A percentile compares a stretch with the other conserved stretches of the same genome.
Conservation (phyloP, 2,329 filamentous ascomycete genomes). For the Mariannaea elegans region DNA sequence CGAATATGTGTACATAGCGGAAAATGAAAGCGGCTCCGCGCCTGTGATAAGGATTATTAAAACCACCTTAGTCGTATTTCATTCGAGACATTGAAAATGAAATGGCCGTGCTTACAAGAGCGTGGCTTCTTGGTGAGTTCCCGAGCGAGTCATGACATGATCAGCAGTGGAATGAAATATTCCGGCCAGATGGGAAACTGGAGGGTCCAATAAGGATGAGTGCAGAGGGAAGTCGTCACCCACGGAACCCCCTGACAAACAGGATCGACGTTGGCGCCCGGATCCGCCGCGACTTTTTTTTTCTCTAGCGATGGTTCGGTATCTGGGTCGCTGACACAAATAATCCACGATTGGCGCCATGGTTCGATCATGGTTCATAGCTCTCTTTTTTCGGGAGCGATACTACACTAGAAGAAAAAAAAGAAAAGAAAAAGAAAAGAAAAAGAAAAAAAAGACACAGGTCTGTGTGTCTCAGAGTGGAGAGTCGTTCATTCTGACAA, state of each 20-base stretch:
- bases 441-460: too few species aligned
- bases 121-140: constrained; percentile 1
- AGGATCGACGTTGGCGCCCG: background rate
- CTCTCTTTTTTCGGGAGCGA: constrained; percentile 1
- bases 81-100: constrained; percentile 3
- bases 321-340: constrained; percentile 2
- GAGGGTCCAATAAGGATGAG: constrained; percentile 2
- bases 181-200: background rate
- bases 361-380: constrained; percentile 8
- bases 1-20: background rate
- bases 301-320: constrained; percentile 4
- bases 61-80: too few species aligned
- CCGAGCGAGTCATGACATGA: constrained; percentile 10
- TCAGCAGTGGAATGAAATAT: background rate
- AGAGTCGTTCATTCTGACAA: background rate
- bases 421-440: background rate
- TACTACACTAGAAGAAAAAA: background rate
- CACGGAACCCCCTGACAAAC: background rate
- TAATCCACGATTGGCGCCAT: constrained; percentile 4
- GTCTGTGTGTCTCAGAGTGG: background rate
- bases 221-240: background rate
- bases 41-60: background rate
- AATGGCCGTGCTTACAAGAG: background rate
- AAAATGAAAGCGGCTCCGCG: background rate
- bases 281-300: background rate